These are phyloP conservation scores for Backusella tarrabulga DNA, from an alignment of 192 early-diverging fungal species.

Conservation along the genomic window DNA sequence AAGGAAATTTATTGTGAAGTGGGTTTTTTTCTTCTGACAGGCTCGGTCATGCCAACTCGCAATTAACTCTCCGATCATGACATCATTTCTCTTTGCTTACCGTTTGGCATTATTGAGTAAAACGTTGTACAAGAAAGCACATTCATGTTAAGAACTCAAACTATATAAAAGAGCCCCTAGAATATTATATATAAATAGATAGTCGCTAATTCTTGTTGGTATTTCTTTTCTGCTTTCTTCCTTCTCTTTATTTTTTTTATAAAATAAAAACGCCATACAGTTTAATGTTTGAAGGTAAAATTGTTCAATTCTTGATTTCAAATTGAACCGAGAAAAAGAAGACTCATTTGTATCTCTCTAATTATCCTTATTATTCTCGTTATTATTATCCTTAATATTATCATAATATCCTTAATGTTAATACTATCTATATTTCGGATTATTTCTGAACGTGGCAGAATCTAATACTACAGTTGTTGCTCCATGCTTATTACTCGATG, in stretches of 20 bases:
- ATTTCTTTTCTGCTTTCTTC: not conserved
- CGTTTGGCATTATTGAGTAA: not conserved
- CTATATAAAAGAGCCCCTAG: not conserved
- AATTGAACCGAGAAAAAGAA: slow-evolving; percentile 3
- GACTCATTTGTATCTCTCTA: not conserved
- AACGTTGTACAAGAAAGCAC: not conserved
- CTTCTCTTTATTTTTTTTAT: not conserved
- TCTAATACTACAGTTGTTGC: not conserved
- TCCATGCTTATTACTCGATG: not conserved
- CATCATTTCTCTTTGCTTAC: not conserved
- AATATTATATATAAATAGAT: not conserved
- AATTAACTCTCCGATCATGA: slow-evolving; percentile 1
- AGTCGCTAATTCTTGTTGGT: not conserved
- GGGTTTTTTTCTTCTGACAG: not conserved
- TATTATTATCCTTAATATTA: not conserved
- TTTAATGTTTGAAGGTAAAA: slow-evolving; percentile 2
- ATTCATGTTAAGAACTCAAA: not conserved
- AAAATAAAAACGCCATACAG: not conserved
- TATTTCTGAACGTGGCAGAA: slow-evolving; percentile 1
- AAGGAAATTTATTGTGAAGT: not conserved
- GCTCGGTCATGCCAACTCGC: not conserved
- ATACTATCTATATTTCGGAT: slow-evolving; percentile 1
- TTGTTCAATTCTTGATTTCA: not conserved
- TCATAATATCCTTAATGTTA: not conserved
- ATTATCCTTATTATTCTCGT: not conserved